Evolutionary conservation across 2,329 filamentous ascomycete genomes (phyloP).

Genomic region (Aureobasidium sp.): DNA sequence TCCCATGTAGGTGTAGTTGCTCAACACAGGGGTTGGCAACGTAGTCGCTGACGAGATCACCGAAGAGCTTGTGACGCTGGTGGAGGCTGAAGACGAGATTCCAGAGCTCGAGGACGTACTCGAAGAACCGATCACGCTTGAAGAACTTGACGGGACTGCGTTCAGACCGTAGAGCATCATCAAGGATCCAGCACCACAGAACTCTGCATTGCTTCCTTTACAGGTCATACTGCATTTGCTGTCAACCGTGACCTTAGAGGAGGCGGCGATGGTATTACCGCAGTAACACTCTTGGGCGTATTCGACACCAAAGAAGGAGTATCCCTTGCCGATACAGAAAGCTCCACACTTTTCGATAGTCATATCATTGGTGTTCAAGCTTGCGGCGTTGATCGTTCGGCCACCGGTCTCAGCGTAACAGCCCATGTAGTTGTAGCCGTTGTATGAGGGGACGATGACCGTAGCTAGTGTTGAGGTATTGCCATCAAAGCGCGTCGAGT

Average conservation of each 20-base stretch:
- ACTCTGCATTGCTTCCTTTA: constrained; percentile 23
- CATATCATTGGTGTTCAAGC: constrained; percentile 27
- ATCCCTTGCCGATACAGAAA: constrained; percentile 27
- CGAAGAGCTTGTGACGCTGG: background rate
- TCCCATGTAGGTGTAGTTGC: constrained; percentile 21
- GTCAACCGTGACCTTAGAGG: constrained; percentile 19
- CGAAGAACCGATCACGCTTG: background rate
- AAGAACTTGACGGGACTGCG: background rate
- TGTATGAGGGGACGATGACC: constrained; percentile 19
- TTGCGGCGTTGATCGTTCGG: constrained; percentile 21
- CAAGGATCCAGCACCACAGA: constrained; percentile 22
- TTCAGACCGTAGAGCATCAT: constrained; percentile 10
- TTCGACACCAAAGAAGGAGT: constrained; percentile 33
- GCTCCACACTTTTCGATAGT: constrained; percentile 34
- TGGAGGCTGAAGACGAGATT: background rate
- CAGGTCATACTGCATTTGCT: constrained; percentile 26
- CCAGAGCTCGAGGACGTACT: background rate
- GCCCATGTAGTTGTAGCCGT: constrained; percentile 14
- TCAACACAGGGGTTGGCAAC: background rate
- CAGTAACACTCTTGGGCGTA: constrained; percentile 32
- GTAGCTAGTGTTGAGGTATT: constrained; percentile 18
- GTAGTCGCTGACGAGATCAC: constrained; percentile 13
- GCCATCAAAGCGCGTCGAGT: constrained; percentile 22
- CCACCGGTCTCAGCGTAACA: constrained; percentile 18
- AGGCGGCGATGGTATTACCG: constrained; percentile 21